These are phyloP conservation scores for Colletotrichum lupini DNA, from an alignment of 2,329 filamentous ascomycete genomes.

Conservation along the genomic window DNA sequence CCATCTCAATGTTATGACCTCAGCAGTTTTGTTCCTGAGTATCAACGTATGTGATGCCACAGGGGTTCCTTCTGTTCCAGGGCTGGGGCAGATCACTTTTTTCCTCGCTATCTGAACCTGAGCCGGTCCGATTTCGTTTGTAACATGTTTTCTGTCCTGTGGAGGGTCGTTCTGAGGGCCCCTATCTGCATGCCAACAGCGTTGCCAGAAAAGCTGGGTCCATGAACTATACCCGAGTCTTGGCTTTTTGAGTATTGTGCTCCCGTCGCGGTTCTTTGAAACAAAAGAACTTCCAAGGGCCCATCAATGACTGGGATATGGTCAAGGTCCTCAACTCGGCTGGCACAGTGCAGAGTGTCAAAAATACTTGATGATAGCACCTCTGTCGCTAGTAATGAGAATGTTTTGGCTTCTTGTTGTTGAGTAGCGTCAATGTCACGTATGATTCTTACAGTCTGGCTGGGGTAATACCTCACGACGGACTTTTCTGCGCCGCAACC, in stretches of 20 bases:
- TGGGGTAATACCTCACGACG: neutral
- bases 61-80: conserved; percentile 38
- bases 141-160: conserved; percentile 38
- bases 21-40: conserved; percentile 43
- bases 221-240: neutral
- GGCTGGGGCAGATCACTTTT: conserved; percentile 38
- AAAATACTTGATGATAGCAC: neutral
- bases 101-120: conserved; percentile 36
- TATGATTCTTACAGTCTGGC: neutral
- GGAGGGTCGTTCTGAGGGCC: conserved; percentile 36
- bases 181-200: conserved; percentile 41
- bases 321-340: neutral
- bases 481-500: neutral
- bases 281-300: neutral
- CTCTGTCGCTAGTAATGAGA: too few relatives aligned
- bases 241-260: neutral
- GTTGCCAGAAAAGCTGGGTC: conserved; percentile 32
- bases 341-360: neutral
- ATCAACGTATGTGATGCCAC: conserved; percentile 44
- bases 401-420: too few relatives aligned
- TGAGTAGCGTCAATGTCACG: neutral
- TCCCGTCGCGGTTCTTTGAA: neutral
- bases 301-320: conserved; percentile 3
- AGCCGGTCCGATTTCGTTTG: conserved; percentile 36
- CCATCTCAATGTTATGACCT: conserved; percentile 45